A percentile compares a stretch with the other conserved stretches of the same genome.
phyloP scores from a whole-genome alignment of 805 yeast species.

The Clavispora fructus region DNA sequence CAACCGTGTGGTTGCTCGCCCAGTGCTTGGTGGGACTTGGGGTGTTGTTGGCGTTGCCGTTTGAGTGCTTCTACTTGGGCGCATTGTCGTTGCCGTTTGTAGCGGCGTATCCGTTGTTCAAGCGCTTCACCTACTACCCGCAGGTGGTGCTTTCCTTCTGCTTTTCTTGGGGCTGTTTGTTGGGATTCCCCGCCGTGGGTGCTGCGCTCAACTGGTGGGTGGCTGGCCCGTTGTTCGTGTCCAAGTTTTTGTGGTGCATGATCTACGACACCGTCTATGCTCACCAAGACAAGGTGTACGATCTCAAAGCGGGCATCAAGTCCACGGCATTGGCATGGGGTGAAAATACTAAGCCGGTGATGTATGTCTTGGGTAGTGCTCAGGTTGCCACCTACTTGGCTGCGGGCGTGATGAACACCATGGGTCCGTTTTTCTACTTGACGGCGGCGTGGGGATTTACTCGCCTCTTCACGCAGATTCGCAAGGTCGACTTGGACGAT shows the following conservation, averaged over 20 bases:
- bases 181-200: conserved; percentile 96
- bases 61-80: conserved; percentile 77
- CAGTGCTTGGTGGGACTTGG: conserved; percentile 73
- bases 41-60: conserved; percentile 67
- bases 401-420: conserved; percentile 71
- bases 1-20: conserved; percentile 61
- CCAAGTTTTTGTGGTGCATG: conserved; percentile 90
- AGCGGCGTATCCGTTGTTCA: conserved; percentile 85
- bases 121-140: conserved; percentile 93
- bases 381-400: conserved; percentile 61
- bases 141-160: conserved; percentile 77
- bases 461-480: conserved; percentile 65
- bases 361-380: conserved; percentile 55
- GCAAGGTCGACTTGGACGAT: conserved; percentile 67
- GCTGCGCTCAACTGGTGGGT: conserved; percentile 66
- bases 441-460: conserved; percentile 66
- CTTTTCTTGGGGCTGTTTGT: conserved; percentile 89
- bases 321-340: conserved; percentile 98
- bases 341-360: conserved; percentile 61
- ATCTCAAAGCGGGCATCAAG: conserved; percentile 84
- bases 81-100: conserved; percentile 76
- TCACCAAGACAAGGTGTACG: conserved; percentile 91
- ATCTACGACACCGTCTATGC: conserved; percentile 95
- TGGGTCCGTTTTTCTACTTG: conserved; percentile 80
- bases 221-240: conserved; percentile 70